Base-by-base conservation (phyloP, 192 early-diverging fungal genomes). In the Coemansia sp. region DNA sequence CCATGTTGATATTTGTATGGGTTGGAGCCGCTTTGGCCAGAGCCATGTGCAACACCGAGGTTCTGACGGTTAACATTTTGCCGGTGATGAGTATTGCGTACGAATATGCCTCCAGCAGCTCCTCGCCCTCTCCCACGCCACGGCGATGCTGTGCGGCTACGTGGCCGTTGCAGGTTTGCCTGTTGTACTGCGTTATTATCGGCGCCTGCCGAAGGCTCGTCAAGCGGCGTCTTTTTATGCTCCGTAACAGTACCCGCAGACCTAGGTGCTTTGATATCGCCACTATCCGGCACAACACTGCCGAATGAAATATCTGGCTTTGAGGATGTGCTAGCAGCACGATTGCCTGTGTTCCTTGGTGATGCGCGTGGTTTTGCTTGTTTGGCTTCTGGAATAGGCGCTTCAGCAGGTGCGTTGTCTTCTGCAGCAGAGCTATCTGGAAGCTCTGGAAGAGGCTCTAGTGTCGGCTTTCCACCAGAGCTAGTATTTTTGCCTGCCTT, bases 361-460 rank as follows among this genome's bases (percentile, higher is more conserved):
- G 28, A 56, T 31, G 29, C 7, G 29, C 28, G 53, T 7, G 53
- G 5, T 56, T 31, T 30, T 33, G 29, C 18, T 33, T 56, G 46
- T 25, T 49, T 49, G 34, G 35, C 8, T 33, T 51, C 42, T 49
- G 8, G 35, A 30, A 29, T 42, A 56, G 63, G 43, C 51, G 63
- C 63, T 52, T 55, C 63, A 15, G 13, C 13, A 4, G 9, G 53
- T 25, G 31, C 30, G 9, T 30, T 56, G 2, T 56, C 53, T 31
- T 56, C 53, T 56, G 53, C 31, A 6, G 53, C 53, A 6, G 53
- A 56, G 64, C 59, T 48, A 16, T 43, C 56, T 16, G 69, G 55
- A 10, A 80, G 66, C 43, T 74, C 78, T 10, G 78, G 78, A 18
- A 80, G 68, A 1, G 78, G 66, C 60, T 80, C 78, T 15, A 75